These are phyloP conservation scores for Sutorius eximius DNA, from an alignment of 1,284 basidiomycete genomes.

Conservation along the genomic window DNA sequence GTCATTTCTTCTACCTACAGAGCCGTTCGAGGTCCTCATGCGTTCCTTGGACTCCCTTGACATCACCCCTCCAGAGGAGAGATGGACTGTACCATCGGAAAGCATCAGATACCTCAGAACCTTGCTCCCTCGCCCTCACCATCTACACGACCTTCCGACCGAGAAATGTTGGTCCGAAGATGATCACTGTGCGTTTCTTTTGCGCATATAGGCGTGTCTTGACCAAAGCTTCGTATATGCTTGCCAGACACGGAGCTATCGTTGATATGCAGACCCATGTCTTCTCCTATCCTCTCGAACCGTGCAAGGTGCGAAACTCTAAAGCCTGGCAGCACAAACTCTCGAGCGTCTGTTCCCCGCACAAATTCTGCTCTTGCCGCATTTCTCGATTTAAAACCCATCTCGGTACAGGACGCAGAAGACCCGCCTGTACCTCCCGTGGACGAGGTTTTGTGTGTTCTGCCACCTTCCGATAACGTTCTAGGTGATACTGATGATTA, in stretches of 20 bases:
- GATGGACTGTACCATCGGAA: constrained; percentile 39
- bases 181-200: constrained; percentile 31
- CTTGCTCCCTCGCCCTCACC: constrained; percentile 14
- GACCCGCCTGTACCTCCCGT: constrained; percentile 24
- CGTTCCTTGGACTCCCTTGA: constrained; percentile 34
- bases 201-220: constrained; percentile 12
- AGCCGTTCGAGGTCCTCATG: constrained; percentile 48
- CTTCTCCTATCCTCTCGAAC: constrained; percentile 42
- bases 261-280: constrained; percentile 34
- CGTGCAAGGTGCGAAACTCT: constrained; percentile 42
- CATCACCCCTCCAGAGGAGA: constrained; percentile 46
- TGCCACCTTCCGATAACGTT: background rate
- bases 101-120: constrained; percentile 41
- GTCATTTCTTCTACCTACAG: constrained; percentile 48
- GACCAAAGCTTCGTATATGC: constrained; percentile 19
- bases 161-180: constrained; percentile 38
- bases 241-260: constrained; percentile 25
- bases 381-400: constrained; percentile 14
- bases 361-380: constrained; percentile 23
- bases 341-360: constrained; percentile 27
- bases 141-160: constrained; percentile 31
- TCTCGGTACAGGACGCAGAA: constrained; percentile 25
- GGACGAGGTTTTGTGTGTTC: constrained; percentile 37
- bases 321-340: constrained; percentile 22
- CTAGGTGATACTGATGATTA: background rate